Evolutionary conservation across 2,329 filamentous ascomycete species (phyloP).

Genomic region (Colletotrichum endophyticum): DNA sequence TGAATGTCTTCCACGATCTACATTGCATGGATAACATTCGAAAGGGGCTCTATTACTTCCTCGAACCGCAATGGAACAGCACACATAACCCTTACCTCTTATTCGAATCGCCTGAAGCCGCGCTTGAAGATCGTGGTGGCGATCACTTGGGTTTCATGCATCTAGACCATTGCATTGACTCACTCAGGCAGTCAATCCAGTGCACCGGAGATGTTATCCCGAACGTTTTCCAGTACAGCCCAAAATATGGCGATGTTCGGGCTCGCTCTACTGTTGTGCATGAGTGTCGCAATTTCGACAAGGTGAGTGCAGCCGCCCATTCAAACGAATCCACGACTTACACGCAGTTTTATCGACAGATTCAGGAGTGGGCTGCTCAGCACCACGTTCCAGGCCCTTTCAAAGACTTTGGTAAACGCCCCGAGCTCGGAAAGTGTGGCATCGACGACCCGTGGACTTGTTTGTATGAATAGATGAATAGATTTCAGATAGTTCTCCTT

Average conservation of each 20-base stretch:
- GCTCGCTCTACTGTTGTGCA: neutral
- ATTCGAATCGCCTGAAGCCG: neutral
- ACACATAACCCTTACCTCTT: neutral
- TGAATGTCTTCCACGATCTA: neutral
- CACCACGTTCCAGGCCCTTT: neutral
- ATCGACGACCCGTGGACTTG: neutral
- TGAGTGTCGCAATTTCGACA: neutral
- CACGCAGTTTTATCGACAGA: neutral
- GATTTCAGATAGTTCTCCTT: neutral
- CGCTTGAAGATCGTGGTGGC: neutral
- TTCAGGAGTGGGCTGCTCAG: neutral
- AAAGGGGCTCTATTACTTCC: neutral
- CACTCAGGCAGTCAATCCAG: neutral
- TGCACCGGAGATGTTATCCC: neutral
- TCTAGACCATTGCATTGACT: neutral
- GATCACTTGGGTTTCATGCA: neutral
- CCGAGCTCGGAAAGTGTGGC: neutral
- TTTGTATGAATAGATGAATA: neutral
- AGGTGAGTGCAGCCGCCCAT: neutral
- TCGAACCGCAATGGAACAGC: neutral
- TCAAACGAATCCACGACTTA: neutral
- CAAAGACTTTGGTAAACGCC: neutral
- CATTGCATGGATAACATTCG: neutral
- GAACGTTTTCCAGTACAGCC: neutral
- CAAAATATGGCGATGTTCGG: neutral